A percentile compares a stretch with the other conserved stretches of the same genome.
phyloP scores from a whole-genome alignment of 768 basidiomycete species.

The Naganishia randhawae region DNA sequence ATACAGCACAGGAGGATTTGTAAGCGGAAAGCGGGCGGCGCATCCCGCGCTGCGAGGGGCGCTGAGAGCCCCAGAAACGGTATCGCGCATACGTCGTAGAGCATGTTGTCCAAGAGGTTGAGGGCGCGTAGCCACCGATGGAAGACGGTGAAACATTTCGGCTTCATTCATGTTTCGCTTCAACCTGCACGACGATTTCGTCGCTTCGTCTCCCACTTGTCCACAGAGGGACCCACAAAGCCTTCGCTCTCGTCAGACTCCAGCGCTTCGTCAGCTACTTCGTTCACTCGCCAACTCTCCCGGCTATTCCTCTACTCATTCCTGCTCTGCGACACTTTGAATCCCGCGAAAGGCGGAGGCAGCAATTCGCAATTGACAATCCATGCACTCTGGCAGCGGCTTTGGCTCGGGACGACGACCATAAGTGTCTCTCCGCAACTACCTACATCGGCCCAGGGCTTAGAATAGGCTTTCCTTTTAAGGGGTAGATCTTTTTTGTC shows the following conservation, averaged over 20 bases:
- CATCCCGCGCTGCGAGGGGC: too few species aligned
- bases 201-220: background rate
- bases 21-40: too few species aligned
- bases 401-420: background rate
- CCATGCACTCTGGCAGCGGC: background rate
- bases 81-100: too few species aligned
- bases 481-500: background rate
- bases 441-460: constrained; percentile 1
- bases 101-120: too few species aligned
- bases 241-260: background rate
- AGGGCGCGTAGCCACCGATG: background rate
- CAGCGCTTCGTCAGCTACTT: too few species aligned
- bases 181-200: background rate
- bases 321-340: too few species aligned
- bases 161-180: constrained; percentile 17
- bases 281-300: too few species aligned
- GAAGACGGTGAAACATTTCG: background rate
- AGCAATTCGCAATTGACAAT: background rate
- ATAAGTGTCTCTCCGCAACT: background rate
- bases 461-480: constrained; percentile 18
- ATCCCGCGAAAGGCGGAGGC: background rate
- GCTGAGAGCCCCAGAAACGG: too few species aligned
- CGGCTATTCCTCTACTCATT: too few species aligned
- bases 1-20: too few species aligned
- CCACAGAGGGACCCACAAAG: too few species aligned